Evolutionary conservation across 2,329 filamentous ascomycete species (phyloP).

Genomic region (Colletotrichum tanaceti): DNA sequence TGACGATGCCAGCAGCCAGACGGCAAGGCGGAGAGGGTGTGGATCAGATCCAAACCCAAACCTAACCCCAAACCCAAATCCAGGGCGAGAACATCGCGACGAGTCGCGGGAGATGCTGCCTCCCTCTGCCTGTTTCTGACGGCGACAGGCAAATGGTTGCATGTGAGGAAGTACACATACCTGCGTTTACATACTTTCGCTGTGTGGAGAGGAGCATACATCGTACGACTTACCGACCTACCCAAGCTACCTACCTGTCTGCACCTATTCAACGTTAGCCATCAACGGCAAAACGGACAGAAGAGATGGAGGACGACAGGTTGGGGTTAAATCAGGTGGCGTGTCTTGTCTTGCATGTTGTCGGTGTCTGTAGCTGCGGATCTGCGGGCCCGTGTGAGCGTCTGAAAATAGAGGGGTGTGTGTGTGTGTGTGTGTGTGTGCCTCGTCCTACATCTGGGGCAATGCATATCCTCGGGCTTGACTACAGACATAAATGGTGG

Average conservation of each 20-base stretch:
- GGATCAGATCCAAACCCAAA: slow-evolving; percentile 1
- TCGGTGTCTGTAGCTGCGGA: no score
- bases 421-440: not conserved
- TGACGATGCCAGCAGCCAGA: not conserved
- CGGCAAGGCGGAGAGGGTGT: slow-evolving; percentile 11
- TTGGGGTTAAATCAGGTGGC: slow-evolving; percentile 32
- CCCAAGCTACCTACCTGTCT: no score
- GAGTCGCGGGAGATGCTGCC: slow-evolving; percentile 20
- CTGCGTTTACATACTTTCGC: not conserved
- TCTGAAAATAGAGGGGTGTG: not conserved
- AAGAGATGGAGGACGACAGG: slow-evolving; percentile 28
- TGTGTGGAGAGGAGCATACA: not conserved
- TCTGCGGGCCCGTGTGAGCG: not conserved
- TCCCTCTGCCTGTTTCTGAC: slow-evolving; percentile 11
- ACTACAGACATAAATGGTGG: no score
- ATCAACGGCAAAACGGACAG: not conserved
- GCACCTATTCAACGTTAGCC: no score
- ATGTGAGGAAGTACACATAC: no score
- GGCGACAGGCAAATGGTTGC: not conserved
- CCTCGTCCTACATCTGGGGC: not conserved
- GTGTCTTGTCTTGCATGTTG: slow-evolving; percentile 26
- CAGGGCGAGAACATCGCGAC: slow-evolving; percentile 11
- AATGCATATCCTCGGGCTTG: not conserved
- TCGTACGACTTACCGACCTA: no score
- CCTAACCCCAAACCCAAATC: not conserved